These are phyloP conservation scores for Colletotrichum nymphaeae DNA, from an alignment of 2,329 filamentous ascomycete genomes.

Conservation along the genomic window DNA sequence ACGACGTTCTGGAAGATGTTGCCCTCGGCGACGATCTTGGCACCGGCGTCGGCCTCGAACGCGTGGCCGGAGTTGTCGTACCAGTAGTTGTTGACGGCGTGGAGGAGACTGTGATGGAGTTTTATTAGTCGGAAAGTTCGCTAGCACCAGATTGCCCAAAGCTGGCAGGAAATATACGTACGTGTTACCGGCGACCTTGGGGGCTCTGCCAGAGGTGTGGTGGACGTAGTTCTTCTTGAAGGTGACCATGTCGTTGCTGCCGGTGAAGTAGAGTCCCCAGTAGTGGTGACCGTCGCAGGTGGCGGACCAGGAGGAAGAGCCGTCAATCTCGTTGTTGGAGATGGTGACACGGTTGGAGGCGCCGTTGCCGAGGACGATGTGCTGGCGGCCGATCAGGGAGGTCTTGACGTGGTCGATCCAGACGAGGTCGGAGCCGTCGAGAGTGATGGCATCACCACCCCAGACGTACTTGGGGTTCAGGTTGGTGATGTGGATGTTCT, in stretches of 20 bases:
- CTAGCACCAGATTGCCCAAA: not conserved
- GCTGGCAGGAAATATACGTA: not conserved
- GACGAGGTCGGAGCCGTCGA: conserved; percentile 57
- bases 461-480: conserved; percentile 69
- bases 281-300: conserved; percentile 70
- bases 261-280: conserved; percentile 69
- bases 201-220: conserved; percentile 66
- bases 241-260: conserved; percentile 67
- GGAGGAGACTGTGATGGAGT: conserved; percentile 50
- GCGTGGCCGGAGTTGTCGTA: conserved; percentile 55
- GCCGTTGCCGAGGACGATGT: conserved; percentile 67
- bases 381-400: conserved; percentile 68
- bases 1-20: conserved; percentile 68
- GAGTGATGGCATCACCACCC: conserved; percentile 69
- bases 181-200: conserved; percentile 68
- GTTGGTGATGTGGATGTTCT: conserved; percentile 59
- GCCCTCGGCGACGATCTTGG: conserved; percentile 62
- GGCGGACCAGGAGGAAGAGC: conserved; percentile 63
- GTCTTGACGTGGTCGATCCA: conserved; percentile 68
- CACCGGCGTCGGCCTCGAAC: conserved; percentile 62
- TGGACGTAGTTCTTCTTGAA: conserved; percentile 71
- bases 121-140: not conserved
- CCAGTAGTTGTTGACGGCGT: conserved; percentile 73
- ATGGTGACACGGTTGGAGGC: conserved; percentile 68
- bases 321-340: conserved; percentile 71